Conservation (phyloP, 805 yeast species). For the Teunomyces funiuensis region DNA sequence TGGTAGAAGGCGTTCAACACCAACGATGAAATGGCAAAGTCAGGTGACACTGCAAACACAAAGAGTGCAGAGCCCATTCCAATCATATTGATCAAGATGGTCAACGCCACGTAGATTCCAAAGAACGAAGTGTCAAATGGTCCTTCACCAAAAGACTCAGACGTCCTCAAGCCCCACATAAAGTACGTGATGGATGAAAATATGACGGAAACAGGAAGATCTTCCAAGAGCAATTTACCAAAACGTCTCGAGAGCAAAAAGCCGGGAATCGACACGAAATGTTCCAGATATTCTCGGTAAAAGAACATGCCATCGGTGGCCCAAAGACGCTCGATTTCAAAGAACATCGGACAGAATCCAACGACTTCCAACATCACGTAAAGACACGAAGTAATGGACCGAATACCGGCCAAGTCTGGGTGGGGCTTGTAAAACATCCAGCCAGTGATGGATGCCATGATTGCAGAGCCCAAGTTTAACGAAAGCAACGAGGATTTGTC, state of each 20-base stretch:
- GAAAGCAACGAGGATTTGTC: constrained; percentile 35
- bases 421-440: constrained; percentile 75
- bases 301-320: constrained; percentile 35
- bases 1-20: constrained; percentile 22
- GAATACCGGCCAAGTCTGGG: constrained; percentile 58
- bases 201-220: constrained; percentile 58
- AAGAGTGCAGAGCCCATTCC: constrained; percentile 21
- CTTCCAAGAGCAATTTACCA: constrained; percentile 67
- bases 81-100: constrained; percentile 17
- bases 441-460: constrained; percentile 65
- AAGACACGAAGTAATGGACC: constrained; percentile 48
- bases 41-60: constrained; percentile 21
- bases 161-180: constrained; percentile 67
- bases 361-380: constrained; percentile 40
- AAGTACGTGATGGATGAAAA: constrained; percentile 67
- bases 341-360: constrained; percentile 40
- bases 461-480: constrained; percentile 37
- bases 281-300: constrained; percentile 66
- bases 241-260: constrained; percentile 65
- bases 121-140: constrained; percentile 16
- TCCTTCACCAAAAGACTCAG: constrained; percentile 13
- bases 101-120: constrained; percentile 20
- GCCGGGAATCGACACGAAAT: constrained; percentile 64
- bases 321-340: constrained; percentile 43
- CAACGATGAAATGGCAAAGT: constrained; percentile 20